Percentiles rank a stretch among this genome's conserved stretches.
phyloP scores from a whole-genome alignment of 768 basidiomycete species.

The Lactarius pseudohatsudake region DNA sequence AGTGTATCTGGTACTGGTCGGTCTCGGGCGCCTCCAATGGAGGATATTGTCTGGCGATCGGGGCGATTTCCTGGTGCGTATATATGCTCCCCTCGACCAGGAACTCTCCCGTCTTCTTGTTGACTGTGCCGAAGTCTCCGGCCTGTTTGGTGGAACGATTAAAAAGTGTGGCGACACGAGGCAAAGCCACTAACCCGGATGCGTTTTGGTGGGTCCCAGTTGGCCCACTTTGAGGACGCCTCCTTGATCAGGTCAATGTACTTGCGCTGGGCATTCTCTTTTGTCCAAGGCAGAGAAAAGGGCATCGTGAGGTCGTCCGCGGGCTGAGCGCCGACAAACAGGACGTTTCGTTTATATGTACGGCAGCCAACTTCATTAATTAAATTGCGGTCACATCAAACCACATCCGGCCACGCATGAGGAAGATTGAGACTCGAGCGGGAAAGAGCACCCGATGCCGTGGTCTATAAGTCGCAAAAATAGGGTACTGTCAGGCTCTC shows the following conservation, averaged over 20 bases:
- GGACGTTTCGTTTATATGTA: neutral
- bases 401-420: neutral
- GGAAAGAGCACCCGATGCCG: neutral
- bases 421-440: neutral
- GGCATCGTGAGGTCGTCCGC: constrained; percentile 4
- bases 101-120: constrained; percentile 12
- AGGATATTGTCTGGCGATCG: neutral
- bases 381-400: neutral
- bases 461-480: neutral
- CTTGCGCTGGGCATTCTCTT: constrained; percentile 17
- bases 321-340: neutral
- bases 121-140: constrained; percentile 17
- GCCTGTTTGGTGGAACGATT: neutral
- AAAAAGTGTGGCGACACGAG: neutral
- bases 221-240: constrained; percentile 11
- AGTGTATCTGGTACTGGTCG: constrained; percentile 15
- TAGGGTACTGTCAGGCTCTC: neutral
- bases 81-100: constrained; percentile 21
- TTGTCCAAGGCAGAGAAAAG: constrained; percentile 2
- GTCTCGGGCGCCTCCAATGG: neutral
- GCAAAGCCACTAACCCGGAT: neutral
- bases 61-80: neutral
- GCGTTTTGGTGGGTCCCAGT: constrained; percentile 14
- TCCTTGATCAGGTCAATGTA: constrained; percentile 18
- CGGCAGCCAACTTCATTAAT: neutral